Conservation (phyloP, 768 basidiomycete genomes). For the Boletellus ananiceps region DNA sequence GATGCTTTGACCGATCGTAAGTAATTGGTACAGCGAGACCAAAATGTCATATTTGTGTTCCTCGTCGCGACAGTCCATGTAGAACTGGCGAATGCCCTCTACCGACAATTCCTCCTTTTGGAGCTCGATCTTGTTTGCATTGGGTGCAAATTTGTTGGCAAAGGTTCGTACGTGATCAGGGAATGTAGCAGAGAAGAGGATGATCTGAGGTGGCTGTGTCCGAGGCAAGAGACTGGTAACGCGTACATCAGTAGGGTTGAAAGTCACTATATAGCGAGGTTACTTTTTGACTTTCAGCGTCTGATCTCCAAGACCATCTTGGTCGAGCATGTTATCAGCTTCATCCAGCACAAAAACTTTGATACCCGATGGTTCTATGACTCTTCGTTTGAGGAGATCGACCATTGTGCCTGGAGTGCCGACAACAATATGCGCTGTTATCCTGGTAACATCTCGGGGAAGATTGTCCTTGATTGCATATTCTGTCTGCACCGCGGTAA, state of each 20-base stretch:
- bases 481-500: conserved; percentile 87
- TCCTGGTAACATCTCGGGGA: conserved; percentile 54
- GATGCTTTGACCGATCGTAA: conserved; percentile 97
- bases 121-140: conserved; percentile 94
- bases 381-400: conserved; percentile 73
- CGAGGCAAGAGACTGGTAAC: conserved; percentile 52
- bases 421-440: conserved; percentile 89
- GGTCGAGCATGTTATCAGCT: conserved; percentile 98
- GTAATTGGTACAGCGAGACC: conserved; percentile 79
- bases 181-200: conserved; percentile 98
- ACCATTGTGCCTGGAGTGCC: conserved; percentile 96
- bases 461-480: conserved; percentile 92
- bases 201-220: conserved; percentile 64
- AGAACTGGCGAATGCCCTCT: conserved; percentile 93
- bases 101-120: conserved; percentile 92
- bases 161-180: conserved; percentile 90
- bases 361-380: conserved; percentile 75
- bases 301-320: conserved; percentile 91
- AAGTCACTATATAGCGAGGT: conserved; percentile 17
- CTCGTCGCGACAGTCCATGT: conserved; percentile 91
- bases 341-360: conserved; percentile 96
- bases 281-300: conserved; percentile 93
- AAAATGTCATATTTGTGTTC: conserved; percentile 95
- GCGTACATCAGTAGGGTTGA: conserved; percentile 10
- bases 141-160: conserved; percentile 88